Evolutionary conservation across 257 asterid genomes (phyloP).

Genomic region (Capsicum pubescens): DNA sequence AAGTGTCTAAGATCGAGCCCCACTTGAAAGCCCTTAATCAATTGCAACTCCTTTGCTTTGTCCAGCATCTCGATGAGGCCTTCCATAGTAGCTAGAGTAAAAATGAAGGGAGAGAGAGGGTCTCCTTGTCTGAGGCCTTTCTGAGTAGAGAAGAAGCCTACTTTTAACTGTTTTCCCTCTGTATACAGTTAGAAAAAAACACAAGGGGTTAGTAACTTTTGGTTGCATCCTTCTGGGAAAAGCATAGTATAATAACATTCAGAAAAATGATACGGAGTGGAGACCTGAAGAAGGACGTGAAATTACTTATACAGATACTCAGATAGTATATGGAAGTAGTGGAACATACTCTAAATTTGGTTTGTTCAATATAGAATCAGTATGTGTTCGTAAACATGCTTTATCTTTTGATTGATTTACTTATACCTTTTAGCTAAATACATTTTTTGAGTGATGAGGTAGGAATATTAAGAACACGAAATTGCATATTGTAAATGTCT

Average conservation of each 20-base stretch:
- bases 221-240: neutral
- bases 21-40: too few species aligned
- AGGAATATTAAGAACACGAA: neutral
- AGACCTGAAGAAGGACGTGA: neutral
- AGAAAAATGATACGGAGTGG: neutral
- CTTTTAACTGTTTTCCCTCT: neutral
- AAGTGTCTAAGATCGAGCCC: too few species aligned
- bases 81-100: too few species aligned
- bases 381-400: neutral
- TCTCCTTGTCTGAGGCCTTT: too few species aligned
- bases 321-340: neutral
- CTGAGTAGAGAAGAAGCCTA: too few species aligned
- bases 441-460: neutral
- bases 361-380: neutral
- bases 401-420: constrained; percentile 18
- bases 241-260: neutral
- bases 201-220: neutral
- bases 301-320: neutral
- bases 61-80: too few species aligned
- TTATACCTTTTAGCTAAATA: neutral
- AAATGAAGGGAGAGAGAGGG: too few species aligned
- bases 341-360: neutral
- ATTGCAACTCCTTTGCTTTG: too few species aligned
- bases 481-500: constrained; percentile 1
- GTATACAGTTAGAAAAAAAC: neutral